Percentiles rank a stretch among this genome's conserved stretches.
phyloP scores from a whole-genome alignment of 129 eudicot genomes.

The Sambucus nigra region DNA sequence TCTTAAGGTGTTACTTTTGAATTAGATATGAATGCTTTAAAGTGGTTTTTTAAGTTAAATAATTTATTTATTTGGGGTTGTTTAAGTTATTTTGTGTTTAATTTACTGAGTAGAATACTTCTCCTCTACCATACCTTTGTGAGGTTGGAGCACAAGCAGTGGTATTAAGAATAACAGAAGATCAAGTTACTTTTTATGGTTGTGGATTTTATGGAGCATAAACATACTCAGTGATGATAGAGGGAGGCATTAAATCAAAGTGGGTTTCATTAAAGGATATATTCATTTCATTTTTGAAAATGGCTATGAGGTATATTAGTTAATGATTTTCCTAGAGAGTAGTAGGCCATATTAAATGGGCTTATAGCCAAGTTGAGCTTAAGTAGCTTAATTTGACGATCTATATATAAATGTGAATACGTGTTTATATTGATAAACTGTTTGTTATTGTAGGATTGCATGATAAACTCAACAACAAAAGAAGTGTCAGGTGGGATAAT shows the following conservation, averaged over 20 bases:
- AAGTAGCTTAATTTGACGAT: no score
- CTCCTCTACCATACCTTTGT: slow-evolving; percentile 65
- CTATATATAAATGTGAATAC: no score
- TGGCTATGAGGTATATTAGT: slow-evolving; percentile 51
- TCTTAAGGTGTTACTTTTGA: slow-evolving; percentile 44
- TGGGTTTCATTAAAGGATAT: slow-evolving; percentile 79
- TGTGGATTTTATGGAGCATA: slow-evolving; percentile 87
- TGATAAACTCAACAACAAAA: slow-evolving; percentile 51
- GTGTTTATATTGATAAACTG: no score
- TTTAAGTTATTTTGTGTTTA: no score
- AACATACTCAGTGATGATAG: slow-evolving; percentile 68
- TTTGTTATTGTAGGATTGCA: slow-evolving; percentile 59
- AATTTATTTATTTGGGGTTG: neutral
- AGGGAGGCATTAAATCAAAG: slow-evolving; percentile 80
- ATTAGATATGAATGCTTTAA: no score
- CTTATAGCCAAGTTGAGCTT: no score
- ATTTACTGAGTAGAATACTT: slow-evolving; percentile 43
- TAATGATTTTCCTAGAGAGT: no score
- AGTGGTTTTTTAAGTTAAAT: neutral
- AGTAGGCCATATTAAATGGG: no score
- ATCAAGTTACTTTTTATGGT: slow-evolving; percentile 72
- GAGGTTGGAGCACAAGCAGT: slow-evolving; percentile 71
- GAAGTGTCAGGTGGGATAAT: slow-evolving; percentile 38
- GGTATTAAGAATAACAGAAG: slow-evolving; percentile 58
- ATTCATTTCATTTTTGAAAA: slow-evolving; percentile 77